Evolutionary conservation across 192 early-diverging fungal species (phyloP), one percentile per base, ranked within the genome.

Genomic region (Entomortierella parvispora): DNA sequence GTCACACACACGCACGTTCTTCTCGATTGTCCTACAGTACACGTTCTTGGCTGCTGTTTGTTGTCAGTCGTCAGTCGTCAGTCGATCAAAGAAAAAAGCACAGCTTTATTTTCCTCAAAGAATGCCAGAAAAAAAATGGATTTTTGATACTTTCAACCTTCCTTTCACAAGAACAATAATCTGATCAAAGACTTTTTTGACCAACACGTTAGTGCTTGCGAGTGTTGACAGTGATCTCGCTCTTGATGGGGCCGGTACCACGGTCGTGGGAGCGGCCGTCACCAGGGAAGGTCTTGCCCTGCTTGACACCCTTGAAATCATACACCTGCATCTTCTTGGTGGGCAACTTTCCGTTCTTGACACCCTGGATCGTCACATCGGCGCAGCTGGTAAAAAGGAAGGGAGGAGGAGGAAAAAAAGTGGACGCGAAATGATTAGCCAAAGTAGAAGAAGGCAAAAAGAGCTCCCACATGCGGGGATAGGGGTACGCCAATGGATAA

Each of bases 231-330:
- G 22, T 25, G 17, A 52, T 4, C 42, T 68, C 65, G 40, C 25
- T 58, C 46, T 58, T 33, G 47, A 44, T 52, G 29, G 70, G 71
- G 14, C 62, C 71, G 9, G n/a, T 20, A 40, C 71, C 63, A 46
- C 26, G 49, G 45, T 32, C 48, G 31, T 75, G 62, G 25, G 71
- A 75, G 18, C 37, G 23, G 17, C 71, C 71, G 15, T 75, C 71
- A 15, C 71, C 71, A 47, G 56, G 56, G 63, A 66, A 75, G 29
- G 64, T 56, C 28, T 43, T 37, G 33, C 33, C 64, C 51, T 40
- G 7, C 64, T 66, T 66, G 29, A 65, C 32, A 10, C 71, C 63
- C 49, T 60, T 55, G 44, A 75, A 75, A 58, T 75, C 71, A 23
- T 62, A 75, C 9, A 43, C 31, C 51, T 66, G 63, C 62, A 75